Conservation (phyloP, 2,329 filamentous ascomycete species). For the Beauveria caledonica region DNA sequence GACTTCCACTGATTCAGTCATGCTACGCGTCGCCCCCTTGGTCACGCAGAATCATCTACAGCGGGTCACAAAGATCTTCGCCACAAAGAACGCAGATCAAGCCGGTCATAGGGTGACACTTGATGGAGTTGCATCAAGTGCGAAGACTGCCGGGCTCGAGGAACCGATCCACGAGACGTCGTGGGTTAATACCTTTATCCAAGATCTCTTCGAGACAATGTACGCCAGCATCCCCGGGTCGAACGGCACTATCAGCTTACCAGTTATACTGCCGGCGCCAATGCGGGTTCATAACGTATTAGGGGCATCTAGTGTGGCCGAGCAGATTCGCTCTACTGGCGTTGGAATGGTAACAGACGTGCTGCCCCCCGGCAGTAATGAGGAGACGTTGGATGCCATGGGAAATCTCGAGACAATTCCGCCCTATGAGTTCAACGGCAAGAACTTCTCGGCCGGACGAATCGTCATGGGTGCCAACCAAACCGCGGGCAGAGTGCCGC, state of each 20-base stretch:
- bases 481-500: not conserved
- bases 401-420: too few species aligned
- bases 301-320: not conserved
- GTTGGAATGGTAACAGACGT: not conserved
- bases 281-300: not conserved
- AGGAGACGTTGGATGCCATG: too few species aligned
- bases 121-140: not conserved
- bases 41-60: not conserved
- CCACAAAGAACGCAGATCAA: not conserved
- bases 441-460: too few species aligned
- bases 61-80: not conserved
- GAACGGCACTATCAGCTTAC: not conserved
- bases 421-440: too few species aligned
- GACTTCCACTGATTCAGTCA: not conserved
- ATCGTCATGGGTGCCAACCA: not conserved
- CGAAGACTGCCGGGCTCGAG: not conserved
- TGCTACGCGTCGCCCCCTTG: not conserved
- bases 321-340: not conserved
- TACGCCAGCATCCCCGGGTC: not conserved
- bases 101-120: not conserved
- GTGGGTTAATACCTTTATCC: not conserved
- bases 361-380: too few species aligned
- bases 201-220: not conserved
- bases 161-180: not conserved
- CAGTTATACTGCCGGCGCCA: not conserved